Evolutionary conservation across 2,329 filamentous ascomycete genomes (phyloP).

Genomic region (Colletotrichum filicis): DNA sequence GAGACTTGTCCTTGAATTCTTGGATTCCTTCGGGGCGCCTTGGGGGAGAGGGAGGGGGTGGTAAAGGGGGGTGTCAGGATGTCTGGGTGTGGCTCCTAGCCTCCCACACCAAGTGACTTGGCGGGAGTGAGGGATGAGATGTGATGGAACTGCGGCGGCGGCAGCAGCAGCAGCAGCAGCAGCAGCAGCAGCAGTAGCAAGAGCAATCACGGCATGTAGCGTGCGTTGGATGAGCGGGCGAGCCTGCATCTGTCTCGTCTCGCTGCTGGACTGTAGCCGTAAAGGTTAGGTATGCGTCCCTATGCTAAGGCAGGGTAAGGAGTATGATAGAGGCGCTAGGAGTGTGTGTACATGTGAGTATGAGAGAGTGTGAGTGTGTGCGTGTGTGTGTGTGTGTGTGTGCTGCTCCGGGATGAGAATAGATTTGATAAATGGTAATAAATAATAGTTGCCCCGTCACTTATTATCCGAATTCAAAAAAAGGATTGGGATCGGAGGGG

Average conservation of each 20-base stretch:
- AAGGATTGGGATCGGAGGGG: slow-evolving; percentile 31
- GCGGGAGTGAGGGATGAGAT: slow-evolving; percentile 34
- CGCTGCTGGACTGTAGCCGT: background rate
- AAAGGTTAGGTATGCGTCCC: background rate
- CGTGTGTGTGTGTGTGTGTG: background rate
- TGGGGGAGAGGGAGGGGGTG: background rate
- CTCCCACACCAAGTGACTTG: slow-evolving; percentile 24
- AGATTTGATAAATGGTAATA: slow-evolving; percentile 4
- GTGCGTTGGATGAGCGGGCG: background rate
- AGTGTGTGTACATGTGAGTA: background rate
- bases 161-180: background rate
- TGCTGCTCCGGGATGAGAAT: slow-evolving; percentile 23
- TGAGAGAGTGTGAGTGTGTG: background rate
- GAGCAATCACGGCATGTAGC: slow-evolving; percentile 22
- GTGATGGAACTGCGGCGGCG: slow-evolving; percentile 20
- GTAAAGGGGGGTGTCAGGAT: slow-evolving; percentile 26
- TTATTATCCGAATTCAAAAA: slow-evolving; percentile 23
- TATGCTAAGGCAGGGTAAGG: background rate
- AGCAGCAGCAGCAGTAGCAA: slow-evolving; percentile 8
- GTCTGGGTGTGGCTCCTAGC: slow-evolving; percentile 24
- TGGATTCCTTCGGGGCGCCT: background rate
- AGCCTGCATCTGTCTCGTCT: background rate
- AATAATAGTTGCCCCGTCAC: slow-evolving; percentile 15
- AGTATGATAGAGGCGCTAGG: background rate
- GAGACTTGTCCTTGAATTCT: too few species aligned